Base-by-base conservation (phyloP, 495 filamentous ascomycete genomes). In the Sordaria brevicollis region DNA sequence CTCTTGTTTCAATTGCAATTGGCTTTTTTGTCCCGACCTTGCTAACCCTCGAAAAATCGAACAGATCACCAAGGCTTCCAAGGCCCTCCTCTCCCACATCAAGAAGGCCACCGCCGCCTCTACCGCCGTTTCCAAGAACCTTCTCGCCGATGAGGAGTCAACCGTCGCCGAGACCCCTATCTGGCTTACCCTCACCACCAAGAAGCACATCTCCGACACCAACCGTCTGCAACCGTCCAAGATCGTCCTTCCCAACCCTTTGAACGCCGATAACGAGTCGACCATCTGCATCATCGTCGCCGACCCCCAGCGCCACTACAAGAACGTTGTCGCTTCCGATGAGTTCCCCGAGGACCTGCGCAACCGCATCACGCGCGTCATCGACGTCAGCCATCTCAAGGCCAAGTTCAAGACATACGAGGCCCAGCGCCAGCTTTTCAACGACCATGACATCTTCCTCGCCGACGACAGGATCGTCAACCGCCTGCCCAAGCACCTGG, bases 331-430 rank as follows among this genome's bases (percentile, higher is more conserved):
- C 72, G 87, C 88, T 38, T 84, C 90, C 72, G 83, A 89, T 31
- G 83, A 90, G 19, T 95, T 97, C 81, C 93, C 94, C 5, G 79
- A 87, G 68, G 84, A 85, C 8, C 84, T 96, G 37, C 84, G 87
- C 72, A 85, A 87, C 73, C 87, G 89, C 69, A 91, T 99, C 73
- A 90, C 88, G 35, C 86, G 90, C 67, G 89, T 98, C 33, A 91
- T 99, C 73, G 91, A 91, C 72, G 81, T 93, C 75, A 83, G 83
- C 71, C 97, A 99, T 76, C 84, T 99, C 62, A 90, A 91, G 81
- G 84, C 88, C 54, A 93, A 93, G 77, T 97, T 91, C 86, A 89
- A 91, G 80, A 83, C 89, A 65, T 98, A 91, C 80, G 95, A 99
- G 83, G 88, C 85, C 67, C 90, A 91, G 76, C 86, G 95, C 62